Evolutionary conservation across 2,329 filamentous ascomycete genomes (phyloP).

Genomic region (Ophiostoma quercus): DNA sequence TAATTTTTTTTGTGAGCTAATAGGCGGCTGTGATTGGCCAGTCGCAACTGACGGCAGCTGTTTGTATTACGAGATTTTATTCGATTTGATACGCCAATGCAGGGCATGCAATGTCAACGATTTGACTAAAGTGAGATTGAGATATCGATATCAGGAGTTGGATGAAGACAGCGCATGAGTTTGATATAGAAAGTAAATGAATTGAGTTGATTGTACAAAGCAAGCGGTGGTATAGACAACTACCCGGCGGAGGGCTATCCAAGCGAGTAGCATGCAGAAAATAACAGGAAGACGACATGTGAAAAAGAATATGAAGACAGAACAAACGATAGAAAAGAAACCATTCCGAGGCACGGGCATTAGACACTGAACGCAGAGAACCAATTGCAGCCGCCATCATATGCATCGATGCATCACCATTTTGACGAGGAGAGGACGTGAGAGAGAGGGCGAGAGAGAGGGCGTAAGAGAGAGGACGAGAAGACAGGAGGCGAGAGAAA

Average conservation of each 20-base stretch:
- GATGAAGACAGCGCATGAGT: too few species aligned
- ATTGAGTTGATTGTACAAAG: background rate
- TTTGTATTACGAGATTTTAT: slow-evolving; percentile 1
- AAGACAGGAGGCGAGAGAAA: background rate
- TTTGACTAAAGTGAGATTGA: background rate
- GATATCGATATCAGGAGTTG: background rate
- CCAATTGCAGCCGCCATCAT: slow-evolving; percentile 14
- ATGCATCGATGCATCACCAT: background rate
- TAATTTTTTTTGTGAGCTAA: slow-evolving; percentile 3
- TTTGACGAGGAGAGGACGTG: background rate
- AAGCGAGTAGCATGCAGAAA: background rate
- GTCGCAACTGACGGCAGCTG: background rate
- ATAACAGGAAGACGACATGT: background rate
- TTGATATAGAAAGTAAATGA: background rate
- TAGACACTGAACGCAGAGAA: background rate
- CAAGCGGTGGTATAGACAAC: slow-evolving; percentile 8
- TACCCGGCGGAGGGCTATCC: slow-evolving; percentile 2
- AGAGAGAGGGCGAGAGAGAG: background rate
- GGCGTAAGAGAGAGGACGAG: background rate
- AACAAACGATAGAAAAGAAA: background rate
- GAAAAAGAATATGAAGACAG: background rate
- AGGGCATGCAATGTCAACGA: background rate
- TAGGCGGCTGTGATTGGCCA: background rate
- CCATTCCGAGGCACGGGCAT: background rate
- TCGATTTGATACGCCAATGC: slow-evolving; percentile 13